A percentile compares a stretch with the other conserved stretches of the same genome.
Conservation (phyloP, 2,329 filamentous ascomycete genomes). For the Dichotomopilus funicola region DNA sequence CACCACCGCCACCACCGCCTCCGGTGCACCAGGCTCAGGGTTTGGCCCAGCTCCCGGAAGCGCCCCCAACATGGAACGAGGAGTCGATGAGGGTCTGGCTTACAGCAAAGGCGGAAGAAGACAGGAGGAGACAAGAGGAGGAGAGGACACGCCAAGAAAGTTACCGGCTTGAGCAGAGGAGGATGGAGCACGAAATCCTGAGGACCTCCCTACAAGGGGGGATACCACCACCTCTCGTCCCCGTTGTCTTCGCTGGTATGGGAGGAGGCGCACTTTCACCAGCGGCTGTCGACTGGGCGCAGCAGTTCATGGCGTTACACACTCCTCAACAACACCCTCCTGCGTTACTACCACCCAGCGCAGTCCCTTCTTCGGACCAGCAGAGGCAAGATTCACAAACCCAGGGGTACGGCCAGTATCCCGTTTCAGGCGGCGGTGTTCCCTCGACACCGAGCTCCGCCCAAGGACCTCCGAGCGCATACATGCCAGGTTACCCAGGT, state of each 20-base stretch:
- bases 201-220: conserved; percentile 61
- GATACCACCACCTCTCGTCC: conserved; percentile 67
- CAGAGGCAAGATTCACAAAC: conserved; percentile 47
- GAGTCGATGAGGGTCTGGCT: conserved; percentile 69
- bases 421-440: conserved; percentile 33
- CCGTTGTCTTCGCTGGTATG: conserved; percentile 68
- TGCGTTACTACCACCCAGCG: conserved; percentile 43
- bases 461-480: conserved; percentile 34
- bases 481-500: conserved; percentile 38
- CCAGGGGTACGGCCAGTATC: conserved; percentile 38
- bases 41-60: conserved; percentile 49
- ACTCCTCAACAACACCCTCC: conserved; percentile 44
- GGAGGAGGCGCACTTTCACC: conserved; percentile 56
- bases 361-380: conserved; percentile 45
- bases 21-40: conserved; percentile 34
- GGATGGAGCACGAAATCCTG: conserved; percentile 66
- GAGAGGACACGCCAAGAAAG: conserved; percentile 60
- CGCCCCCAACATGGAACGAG: conserved; percentile 62
- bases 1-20: conserved; percentile 13
- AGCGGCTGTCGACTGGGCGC: conserved; percentile 59
- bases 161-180: conserved; percentile 64
- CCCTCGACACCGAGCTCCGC: conserved; percentile 39
- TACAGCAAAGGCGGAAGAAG: conserved; percentile 64
- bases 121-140: conserved; percentile 66
- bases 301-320: conserved; percentile 55